Percentiles rank a stretch among this genome's conserved stretches.
These are phyloP conservation scores for Polygonum aviculare DNA, from an alignment of 148 eudicot species.

Conservation along the genomic window DNA sequence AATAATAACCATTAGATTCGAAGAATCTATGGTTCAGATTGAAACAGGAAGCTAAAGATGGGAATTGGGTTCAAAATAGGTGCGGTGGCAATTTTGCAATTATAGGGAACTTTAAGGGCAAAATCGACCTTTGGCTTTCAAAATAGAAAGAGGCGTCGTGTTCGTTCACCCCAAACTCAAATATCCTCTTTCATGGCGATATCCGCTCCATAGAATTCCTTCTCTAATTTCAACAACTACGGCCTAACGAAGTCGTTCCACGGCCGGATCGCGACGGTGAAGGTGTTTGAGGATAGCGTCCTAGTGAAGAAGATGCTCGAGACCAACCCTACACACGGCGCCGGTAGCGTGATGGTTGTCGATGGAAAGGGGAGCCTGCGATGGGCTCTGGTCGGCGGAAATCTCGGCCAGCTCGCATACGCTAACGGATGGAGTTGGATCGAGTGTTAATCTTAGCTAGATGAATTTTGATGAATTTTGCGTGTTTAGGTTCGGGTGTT, in stretches of 20 bases:
- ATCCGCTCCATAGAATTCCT: not conserved
- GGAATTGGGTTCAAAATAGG: no score
- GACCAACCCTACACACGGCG: not conserved
- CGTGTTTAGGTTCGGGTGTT: no score
- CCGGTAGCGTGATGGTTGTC: slow-evolving; percentile 31
- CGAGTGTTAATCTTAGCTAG: not conserved
- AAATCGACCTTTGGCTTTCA: no score
- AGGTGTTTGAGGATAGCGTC: slow-evolving; percentile 9
- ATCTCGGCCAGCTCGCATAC: slow-evolving; percentile 40
- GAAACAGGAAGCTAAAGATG: no score
- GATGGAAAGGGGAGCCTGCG: slow-evolving; percentile 53
- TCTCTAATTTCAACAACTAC: slow-evolving; percentile 1
- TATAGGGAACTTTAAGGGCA: no score
- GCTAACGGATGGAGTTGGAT: slow-evolving; percentile 54
- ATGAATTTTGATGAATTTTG: no score
- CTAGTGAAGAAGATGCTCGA: not conserved
- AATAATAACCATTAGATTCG: no score
- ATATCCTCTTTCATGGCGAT: not conserved
- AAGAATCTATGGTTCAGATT: no score
- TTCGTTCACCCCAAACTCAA: not conserved
- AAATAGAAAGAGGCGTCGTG: no score
- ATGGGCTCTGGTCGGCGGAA: slow-evolving; percentile 56
- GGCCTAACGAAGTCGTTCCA: not conserved
- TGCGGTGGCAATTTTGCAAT: no score
- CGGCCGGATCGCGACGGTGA: slow-evolving; percentile 5